Evolutionary conservation across 495 filamentous ascomycete genomes (phyloP), one percentile per base, ranked within the genome.

Genomic region (Hypoxylon subgilvum): DNA sequence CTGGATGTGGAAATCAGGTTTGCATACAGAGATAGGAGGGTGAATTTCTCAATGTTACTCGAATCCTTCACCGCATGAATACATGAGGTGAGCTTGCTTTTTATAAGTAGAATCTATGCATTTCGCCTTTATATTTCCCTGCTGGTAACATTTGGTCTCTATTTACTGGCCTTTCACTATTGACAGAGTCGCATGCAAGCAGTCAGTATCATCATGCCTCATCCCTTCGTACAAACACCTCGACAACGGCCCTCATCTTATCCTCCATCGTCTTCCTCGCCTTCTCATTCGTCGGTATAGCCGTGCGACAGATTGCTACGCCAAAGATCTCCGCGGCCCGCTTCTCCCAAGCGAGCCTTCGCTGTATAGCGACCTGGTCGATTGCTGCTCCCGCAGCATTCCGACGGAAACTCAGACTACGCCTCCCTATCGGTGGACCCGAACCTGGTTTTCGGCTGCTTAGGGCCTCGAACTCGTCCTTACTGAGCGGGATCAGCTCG

Each of bases 241-340:
- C 76, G 1, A 80, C 42, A 1, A 75, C 36, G 2, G 66, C 68
- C 45, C 69, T 55, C 66, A 73, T 71, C 56, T 66, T 70, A 16
- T 82, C 81, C 52, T 83, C 72, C 28, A 76, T 69, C 9, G 66
- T 66, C 64, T 68, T 79, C 52, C 56, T 74, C 64, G 74, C 77
- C 69, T 72, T 82, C n/a, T 74, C 72, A 43, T 72, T 79, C 17
- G 72, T 67, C 41, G 73, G 66, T 12, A 41, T 44, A 2, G 72
- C 57, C 2, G 67, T 67, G 17, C 77, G 69, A 41, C 81, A 80
- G 2, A 85, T 70, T 8, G 76, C 70, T 3, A 55, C 52, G 19
- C 73, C 71, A 46, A 85, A 81, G 0, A 82, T 57, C 44, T 82
- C 81, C 0, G 78, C 74, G 28, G 71, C 71, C 28, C 61, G 61